These are phyloP conservation scores for Starmerella floricola DNA, from an alignment of 805 yeast genomes.

Conservation along the genomic window DNA sequence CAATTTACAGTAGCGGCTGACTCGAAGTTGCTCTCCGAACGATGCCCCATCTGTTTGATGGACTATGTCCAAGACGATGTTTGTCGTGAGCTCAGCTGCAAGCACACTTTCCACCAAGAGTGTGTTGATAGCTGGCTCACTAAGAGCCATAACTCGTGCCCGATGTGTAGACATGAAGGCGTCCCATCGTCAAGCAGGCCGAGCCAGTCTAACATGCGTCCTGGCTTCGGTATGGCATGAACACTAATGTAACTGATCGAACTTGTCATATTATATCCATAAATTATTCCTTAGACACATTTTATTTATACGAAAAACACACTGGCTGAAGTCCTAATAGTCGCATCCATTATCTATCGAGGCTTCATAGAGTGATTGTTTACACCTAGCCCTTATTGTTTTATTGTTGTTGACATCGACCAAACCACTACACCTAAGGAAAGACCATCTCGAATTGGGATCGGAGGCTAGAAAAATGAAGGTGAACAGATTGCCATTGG, in stretches of 20 bases:
- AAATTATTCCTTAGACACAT: not conserved
- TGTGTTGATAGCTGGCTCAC: slow-evolving; percentile 51
- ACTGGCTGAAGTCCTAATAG: too few relatives aligned
- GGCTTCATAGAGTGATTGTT: too few relatives aligned
- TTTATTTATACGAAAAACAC: not conserved
- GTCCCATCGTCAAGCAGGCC: not conserved
- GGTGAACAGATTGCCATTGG: slow-evolving; percentile 1
- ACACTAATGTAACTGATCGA: too few relatives aligned
- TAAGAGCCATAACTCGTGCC: slow-evolving; percentile 45
- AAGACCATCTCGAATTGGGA: too few relatives aligned
- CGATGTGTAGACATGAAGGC: slow-evolving; percentile 37
- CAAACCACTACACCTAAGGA: too few relatives aligned
- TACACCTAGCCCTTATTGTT: too few relatives aligned
- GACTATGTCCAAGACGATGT: slow-evolving; percentile 38
- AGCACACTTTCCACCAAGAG: slow-evolving; percentile 41
- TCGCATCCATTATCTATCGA: too few relatives aligned
- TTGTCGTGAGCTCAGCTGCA: slow-evolving; percentile 38
- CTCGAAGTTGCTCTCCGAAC: slow-evolving; percentile 17
- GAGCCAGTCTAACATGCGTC: too few relatives aligned
- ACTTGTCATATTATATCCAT: not conserved
- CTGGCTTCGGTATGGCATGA: too few relatives aligned
- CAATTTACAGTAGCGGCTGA: slow-evolving; percentile 22
- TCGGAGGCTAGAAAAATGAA: not conserved
- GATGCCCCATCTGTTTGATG: slow-evolving; percentile 37
- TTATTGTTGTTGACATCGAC: too few relatives aligned